phyloP scores from a whole-genome alignment of 192 early-diverging fungal genomes.

The Backusella parvicylindrica region DNA sequence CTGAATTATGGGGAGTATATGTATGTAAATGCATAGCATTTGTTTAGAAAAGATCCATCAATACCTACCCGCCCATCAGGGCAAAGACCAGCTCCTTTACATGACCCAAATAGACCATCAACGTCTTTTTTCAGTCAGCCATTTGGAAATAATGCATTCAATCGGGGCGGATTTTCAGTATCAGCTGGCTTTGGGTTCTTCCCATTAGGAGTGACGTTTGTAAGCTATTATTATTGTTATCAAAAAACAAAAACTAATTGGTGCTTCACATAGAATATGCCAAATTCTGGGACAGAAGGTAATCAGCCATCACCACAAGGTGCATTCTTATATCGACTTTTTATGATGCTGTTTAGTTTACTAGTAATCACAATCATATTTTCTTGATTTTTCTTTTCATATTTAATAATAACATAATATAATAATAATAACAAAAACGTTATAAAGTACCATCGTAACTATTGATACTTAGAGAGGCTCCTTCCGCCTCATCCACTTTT shows the following conservation, averaged over 20 bases:
- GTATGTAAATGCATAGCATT: not conserved
- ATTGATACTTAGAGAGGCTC: constrained; percentile 10
- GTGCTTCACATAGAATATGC: not conserved
- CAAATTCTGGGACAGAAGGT: not conserved
- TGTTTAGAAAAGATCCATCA: constrained; percentile 25
- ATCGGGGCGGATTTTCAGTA: constrained; percentile 54
- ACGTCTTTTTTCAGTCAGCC: constrained; percentile 33
- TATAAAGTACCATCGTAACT: constrained; percentile 10
- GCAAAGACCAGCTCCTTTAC: constrained; percentile 66
- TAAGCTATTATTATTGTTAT: constrained; percentile 21
- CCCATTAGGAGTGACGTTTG: constrained; percentile 62
- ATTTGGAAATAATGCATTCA: constrained; percentile 6
- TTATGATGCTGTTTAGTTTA: constrained; percentile 5
- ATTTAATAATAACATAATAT: not conserved
- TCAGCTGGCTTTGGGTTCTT: constrained; percentile 65
- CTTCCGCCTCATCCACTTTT: constrained; percentile 31
- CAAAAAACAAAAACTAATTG: not conserved
- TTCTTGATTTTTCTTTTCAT: not conserved
- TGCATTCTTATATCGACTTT: not conserved
- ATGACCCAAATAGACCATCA: constrained; percentile 45
- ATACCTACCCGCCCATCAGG: constrained; percentile 74
- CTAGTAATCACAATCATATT: constrained; percentile 4
- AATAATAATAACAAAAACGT: not conserved
- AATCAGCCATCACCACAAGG: not conserved
- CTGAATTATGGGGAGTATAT: not conserved